Conservation (phyloP, 441 rosid genomes). For the Gossypium lobatum region DNA sequence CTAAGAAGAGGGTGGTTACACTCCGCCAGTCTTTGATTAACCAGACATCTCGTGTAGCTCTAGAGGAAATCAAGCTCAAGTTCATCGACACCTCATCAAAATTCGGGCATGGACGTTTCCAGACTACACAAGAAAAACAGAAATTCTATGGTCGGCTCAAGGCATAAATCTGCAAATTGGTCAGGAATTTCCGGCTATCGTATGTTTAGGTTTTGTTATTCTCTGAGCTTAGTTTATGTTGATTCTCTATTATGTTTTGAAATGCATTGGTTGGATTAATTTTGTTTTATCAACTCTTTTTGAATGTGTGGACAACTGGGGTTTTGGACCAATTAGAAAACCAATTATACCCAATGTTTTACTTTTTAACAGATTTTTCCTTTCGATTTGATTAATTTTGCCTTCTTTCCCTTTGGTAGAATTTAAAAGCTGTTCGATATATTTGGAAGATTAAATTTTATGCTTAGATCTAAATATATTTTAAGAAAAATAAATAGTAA, state of each 20-base stretch:
- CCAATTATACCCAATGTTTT: not conserved
- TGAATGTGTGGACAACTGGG: not conserved
- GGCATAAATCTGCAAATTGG: conserved; percentile 24
- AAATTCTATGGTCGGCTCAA: conserved; percentile 53
- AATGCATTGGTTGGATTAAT: not conserved
- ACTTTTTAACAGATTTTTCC: no score
- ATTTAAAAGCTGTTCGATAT: no score
- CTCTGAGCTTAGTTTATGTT: not conserved
- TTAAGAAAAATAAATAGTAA: no score
- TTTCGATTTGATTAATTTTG: no score
- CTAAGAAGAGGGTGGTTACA: conserved; percentile 92
- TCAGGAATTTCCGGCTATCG: not conserved
- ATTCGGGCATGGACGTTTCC: conserved; percentile 83
- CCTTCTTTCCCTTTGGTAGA: no score
- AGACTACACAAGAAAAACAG: conserved; percentile 62
- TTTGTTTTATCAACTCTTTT: not conserved
- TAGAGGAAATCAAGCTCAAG: conserved; percentile 75
- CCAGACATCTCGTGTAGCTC: conserved; percentile 74
- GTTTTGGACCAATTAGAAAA: not conserved
- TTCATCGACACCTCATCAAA: conserved; percentile 78
- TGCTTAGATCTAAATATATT: no score
- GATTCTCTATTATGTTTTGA: not conserved
- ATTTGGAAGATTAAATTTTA: no score
- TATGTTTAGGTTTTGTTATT: not conserved
- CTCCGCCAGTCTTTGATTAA: conserved; percentile 66